These are phyloP conservation scores for Ceratocystis ficicola DNA, from an alignment of 2,329 filamentous ascomycete species.

Conservation along the genomic window DNA sequence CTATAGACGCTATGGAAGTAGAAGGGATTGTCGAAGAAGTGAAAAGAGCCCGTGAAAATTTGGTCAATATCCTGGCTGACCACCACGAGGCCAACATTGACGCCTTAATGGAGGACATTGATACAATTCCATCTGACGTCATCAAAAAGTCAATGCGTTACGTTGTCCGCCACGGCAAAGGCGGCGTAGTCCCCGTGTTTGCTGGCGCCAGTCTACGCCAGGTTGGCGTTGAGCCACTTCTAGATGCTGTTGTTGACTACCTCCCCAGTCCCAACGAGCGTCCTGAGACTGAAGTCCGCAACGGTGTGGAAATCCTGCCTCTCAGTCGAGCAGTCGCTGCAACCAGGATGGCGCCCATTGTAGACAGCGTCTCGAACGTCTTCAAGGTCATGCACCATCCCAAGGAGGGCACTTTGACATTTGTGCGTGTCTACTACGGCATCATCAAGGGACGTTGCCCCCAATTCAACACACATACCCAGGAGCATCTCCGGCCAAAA, in stretches of 20 bases:
- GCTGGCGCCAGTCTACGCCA: constrained; percentile 88
- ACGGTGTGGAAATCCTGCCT: constrained; percentile 42
- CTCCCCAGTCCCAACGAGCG: constrained; percentile 72
- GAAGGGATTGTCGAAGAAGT: constrained; percentile 42
- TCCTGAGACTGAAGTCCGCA: constrained; percentile 63
- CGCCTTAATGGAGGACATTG: constrained; percentile 64
- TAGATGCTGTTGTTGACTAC: constrained; percentile 80
- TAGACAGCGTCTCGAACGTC: constrained; percentile 47
- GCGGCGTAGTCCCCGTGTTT: constrained; percentile 72
- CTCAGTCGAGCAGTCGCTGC: constrained; percentile 32
- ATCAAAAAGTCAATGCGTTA: constrained; percentile 64
- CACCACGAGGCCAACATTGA: constrained; percentile 80
- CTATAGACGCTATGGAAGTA: constrained; percentile 21
- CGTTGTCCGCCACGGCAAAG: constrained; percentile 55
- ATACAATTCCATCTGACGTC: constrained; percentile 55
- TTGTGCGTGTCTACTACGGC: constrained; percentile 84
- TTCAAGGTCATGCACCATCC: constrained; percentile 94
- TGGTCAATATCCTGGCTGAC: constrained; percentile 77
- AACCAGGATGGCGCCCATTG: constrained; percentile 29
- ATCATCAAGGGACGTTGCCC: constrained; percentile 58
- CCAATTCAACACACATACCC: constrained; percentile 78
- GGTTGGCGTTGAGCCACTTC: constrained; percentile 80
- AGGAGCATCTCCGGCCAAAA: constrained; percentile 65
- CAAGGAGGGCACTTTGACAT: constrained; percentile 76
- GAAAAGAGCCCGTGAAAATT: constrained; percentile 58